Conservation (phyloP, 768 basidiomycete genomes). For the Suillus americanus region DNA sequence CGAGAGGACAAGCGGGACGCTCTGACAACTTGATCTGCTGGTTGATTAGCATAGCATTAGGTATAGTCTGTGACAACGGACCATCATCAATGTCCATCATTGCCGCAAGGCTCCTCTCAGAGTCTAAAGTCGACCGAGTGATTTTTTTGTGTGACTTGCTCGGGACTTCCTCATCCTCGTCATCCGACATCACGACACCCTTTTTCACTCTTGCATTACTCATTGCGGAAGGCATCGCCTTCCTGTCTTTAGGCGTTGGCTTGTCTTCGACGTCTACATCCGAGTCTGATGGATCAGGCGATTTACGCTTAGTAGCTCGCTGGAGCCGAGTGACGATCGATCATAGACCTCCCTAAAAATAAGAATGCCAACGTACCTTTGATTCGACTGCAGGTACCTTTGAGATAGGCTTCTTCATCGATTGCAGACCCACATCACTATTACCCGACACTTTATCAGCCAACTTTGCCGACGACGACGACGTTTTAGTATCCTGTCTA, state of each 20-base stretch:
- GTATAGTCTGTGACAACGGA: slow-evolving; percentile 30
- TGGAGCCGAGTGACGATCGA: slow-evolving; percentile 24
- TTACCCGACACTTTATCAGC: background rate
- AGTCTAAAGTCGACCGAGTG: slow-evolving; percentile 40
- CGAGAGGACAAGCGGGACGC: slow-evolving; percentile 21
- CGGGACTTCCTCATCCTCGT: slow-evolving; percentile 43
- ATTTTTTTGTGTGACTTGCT: slow-evolving; percentile 26
- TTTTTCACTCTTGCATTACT: slow-evolving; percentile 41
- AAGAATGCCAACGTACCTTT: slow-evolving; percentile 3
- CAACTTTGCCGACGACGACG: background rate
- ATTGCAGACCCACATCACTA: background rate
- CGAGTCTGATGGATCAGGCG: slow-evolving; percentile 31
- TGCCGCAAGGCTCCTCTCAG: slow-evolving; percentile 46
- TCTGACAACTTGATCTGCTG: slow-evolving; percentile 27
- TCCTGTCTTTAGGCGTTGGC: slow-evolving; percentile 10
- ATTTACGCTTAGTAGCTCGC: slow-evolving; percentile 45
- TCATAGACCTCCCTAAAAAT: background rate
- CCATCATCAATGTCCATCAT: slow-evolving; percentile 83
- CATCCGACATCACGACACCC: slow-evolving; percentile 57
- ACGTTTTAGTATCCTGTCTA: background rate
- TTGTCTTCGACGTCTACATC: slow-evolving; percentile 26
- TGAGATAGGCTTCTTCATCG: background rate
- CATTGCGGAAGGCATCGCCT: slow-evolving; percentile 9
- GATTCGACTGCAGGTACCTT: slow-evolving; percentile 3
- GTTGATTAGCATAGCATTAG: slow-evolving; percentile 11